A percentile compares a stretch with the other conserved stretches of the same genome.
phyloP scores from a whole-genome alignment of 2,329 filamentous ascomycete genomes.

The Aspergillus ustus region DNA sequence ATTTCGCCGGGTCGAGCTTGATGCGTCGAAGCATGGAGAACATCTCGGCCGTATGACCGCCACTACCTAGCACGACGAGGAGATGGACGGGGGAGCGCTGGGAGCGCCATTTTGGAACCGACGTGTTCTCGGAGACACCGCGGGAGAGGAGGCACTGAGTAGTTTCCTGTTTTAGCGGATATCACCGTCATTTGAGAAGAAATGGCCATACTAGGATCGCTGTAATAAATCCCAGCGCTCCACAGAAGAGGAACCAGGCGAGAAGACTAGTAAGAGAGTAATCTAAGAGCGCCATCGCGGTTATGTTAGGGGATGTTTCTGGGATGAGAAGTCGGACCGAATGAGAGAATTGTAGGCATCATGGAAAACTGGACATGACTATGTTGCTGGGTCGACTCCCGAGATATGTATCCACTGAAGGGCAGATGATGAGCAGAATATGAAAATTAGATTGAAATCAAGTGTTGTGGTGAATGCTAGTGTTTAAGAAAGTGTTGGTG shows the following conservation, averaged over 20 bases:
- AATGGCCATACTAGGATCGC: conserved; percentile 13
- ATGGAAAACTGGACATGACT: neutral
- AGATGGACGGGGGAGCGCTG: conserved; percentile 59
- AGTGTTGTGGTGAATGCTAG: neutral
- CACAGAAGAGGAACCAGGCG: neutral
- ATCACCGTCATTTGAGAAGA: neutral
- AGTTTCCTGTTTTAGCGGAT: conserved; percentile 10
- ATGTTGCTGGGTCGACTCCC: neutral
- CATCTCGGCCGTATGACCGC: conserved; percentile 96
- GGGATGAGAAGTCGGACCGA: neutral
- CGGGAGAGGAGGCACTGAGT: conserved; percentile 33
- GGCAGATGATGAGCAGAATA: neutral
- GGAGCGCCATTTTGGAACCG: conserved; percentile 35
- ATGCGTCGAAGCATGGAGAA: conserved; percentile 75
- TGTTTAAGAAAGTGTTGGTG: neutral
- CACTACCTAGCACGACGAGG: conserved; percentile 84
- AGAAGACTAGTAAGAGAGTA: neutral
- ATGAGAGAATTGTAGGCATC: neutral
- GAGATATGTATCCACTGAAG: neutral
- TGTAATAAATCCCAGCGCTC: neutral
- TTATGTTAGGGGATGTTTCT: neutral
- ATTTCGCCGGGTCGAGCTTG: conserved; percentile 52
- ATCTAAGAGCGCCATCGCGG: neutral
- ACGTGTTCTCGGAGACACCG: conserved; percentile 34
- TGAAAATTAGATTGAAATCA: neutral